phyloP scores from a whole-genome alignment of 352 stramenopile genomes.

The Globisporangium abappressorium region DNA sequence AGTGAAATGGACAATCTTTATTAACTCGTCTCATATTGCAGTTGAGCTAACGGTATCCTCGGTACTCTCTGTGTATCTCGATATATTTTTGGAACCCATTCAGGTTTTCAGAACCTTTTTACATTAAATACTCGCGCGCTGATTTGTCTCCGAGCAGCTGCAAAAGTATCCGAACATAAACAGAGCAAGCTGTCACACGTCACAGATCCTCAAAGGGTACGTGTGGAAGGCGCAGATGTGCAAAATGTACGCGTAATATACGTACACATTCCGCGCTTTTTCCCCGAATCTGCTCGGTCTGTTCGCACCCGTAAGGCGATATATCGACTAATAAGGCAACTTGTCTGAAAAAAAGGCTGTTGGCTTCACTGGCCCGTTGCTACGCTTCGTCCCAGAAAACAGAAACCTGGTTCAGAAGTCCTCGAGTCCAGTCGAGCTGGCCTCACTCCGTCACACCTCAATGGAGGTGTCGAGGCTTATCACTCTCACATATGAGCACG shows the following conservation, averaged over 20 bases:
- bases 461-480: neutral
- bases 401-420: neutral
- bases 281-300: neutral
- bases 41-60: neutral
- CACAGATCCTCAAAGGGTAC: neutral
- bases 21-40: neutral
- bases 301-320: neutral
- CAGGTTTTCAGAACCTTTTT: neutral
- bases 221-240: neutral
- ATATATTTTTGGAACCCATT: neutral
- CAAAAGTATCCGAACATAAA: neutral
- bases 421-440: neutral
- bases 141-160: neutral
- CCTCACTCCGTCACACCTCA: neutral
- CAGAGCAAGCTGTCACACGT: neutral
- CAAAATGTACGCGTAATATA: neutral
- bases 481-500: neutral
- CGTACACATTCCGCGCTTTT: neutral
- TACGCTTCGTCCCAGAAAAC: neutral
- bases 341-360: too few species aligned
- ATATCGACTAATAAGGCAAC: neutral
- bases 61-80: neutral
- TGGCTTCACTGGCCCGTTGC: neutral
- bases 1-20: neutral
- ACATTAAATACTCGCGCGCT: neutral